Percentiles rank a stretch among this genome's conserved stretches.
Evolutionary conservation across 202 grass and related monocot genomes (phyloP).

Genomic region (Panicum hallii): DNA sequence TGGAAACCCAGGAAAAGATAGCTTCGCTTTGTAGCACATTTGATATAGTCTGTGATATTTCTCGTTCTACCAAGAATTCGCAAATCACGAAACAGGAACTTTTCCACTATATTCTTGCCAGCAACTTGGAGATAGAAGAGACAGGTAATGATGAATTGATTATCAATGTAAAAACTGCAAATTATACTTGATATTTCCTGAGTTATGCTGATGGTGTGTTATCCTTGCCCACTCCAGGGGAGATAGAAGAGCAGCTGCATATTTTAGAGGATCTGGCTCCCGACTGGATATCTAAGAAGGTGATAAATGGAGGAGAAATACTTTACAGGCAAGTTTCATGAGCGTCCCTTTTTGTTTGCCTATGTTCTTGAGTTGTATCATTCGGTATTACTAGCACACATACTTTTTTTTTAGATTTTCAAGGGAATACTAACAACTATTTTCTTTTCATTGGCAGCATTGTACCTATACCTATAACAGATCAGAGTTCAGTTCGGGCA

Average conservation of each 20-base stretch:
- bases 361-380: not conserved
- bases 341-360: slow-evolving; percentile 5
- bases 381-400: not conserved
- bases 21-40: slow-evolving; percentile 68
- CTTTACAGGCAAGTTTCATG: slow-evolving; percentile 80
- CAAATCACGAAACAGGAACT: slow-evolving; percentile 88
- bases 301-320: slow-evolving; percentile 60
- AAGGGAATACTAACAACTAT: slow-evolving; percentile 15
- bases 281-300: slow-evolving; percentile 80
- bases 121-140: slow-evolving; percentile 92
- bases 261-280: slow-evolving; percentile 76
- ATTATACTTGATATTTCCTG: slow-evolving; percentile 28
- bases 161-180: slow-evolving; percentile 29
- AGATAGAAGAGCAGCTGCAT: slow-evolving; percentile 80
- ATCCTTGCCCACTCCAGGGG: slow-evolving; percentile 45
- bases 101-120: slow-evolving; percentile 85
- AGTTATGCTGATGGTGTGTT: not conserved
- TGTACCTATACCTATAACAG: slow-evolving; percentile 55
- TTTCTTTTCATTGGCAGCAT: slow-evolving; percentile 59
- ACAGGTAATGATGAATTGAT: slow-evolving; percentile 64
- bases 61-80: slow-evolving; percentile 66
- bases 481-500: slow-evolving; percentile 62
- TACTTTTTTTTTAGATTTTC: not conserved
- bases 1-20: slow-evolving; percentile 49
- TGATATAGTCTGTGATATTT: slow-evolving; percentile 76